phyloP scores from a whole-genome alignment of 2,329 filamentous ascomycete species.

The Chaetomium globosum region DNA sequence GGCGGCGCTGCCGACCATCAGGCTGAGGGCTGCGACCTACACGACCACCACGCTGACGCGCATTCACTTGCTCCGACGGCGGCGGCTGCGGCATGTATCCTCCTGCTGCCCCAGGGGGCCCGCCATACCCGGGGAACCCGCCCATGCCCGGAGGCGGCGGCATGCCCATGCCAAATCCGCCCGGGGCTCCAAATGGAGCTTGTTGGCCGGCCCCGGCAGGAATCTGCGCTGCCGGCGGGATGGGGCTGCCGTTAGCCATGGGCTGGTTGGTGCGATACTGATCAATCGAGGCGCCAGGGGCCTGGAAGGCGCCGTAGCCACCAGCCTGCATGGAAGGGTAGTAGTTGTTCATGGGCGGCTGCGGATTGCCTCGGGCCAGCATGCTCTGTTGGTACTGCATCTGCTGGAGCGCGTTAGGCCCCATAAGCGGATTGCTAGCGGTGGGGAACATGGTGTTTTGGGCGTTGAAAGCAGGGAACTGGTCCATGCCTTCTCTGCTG shows the following conservation, averaged over 20 bases:
- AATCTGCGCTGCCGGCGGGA: conserved; percentile 52
- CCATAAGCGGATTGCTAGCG: conserved; percentile 48
- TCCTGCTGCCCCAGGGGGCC: conserved; percentile 45
- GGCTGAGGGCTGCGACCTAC: conserved; percentile 51
- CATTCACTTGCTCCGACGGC: conserved; percentile 59
- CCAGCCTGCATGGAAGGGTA: conserved; percentile 60
- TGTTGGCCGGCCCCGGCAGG: conserved; percentile 44
- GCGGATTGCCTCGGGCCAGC: conserved; percentile 52
- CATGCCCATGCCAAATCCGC: conserved; percentile 50
- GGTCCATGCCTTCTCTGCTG: conserved; percentile 57
- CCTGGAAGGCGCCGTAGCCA: conserved; percentile 57
- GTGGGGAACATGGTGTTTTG: conserved; percentile 57
- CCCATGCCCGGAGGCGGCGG: conserved; percentile 33
- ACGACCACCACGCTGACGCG: conserved; percentile 62
- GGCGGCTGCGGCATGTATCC: conserved; percentile 53
- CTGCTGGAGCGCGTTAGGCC: conserved; percentile 56
- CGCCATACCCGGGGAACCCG: conserved; percentile 42
- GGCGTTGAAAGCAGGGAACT: conserved; percentile 55
- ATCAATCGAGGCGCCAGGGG: conserved; percentile 53
- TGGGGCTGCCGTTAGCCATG: conserved; percentile 55
- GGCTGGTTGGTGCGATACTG: conserved; percentile 57
- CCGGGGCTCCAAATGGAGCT: conserved; percentile 53
- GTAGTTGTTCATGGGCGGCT: conserved; percentile 59
- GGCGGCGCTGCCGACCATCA: conserved; percentile 39
- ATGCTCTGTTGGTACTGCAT: conserved; percentile 63